Evolutionary conservation across 352 stramenopile species (phyloP), one percentile per base, ranked within the genome.

Genomic region (Phytophthora brassicae): DNA sequence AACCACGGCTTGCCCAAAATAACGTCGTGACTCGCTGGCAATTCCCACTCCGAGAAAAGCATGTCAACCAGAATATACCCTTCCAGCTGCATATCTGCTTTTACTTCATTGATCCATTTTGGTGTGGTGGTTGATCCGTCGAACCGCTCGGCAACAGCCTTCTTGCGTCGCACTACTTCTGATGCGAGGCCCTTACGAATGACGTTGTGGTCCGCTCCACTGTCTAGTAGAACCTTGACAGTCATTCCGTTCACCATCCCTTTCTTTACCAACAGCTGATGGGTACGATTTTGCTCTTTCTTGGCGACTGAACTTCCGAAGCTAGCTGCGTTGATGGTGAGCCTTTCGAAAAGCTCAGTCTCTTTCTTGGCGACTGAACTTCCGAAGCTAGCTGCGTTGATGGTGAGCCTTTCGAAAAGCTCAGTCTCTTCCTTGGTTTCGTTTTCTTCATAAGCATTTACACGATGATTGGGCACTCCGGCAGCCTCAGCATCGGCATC

Each of bases 1-100:
- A 68, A 55, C 23, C 44, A 68, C 3, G 60, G 60, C 43, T 64
- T 63, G 13, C 54, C 54, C 3, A 64, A 56, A 46, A 56, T 60
- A 20, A 56, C 19, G 19, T 64, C 47, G 29, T 62, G 45, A 0
- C 38, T 43, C 0, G 13, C 8, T 13, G 39, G 38, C 7, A 64
- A 13, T 14, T 47, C 22, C 56, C 56, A 64, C n/a, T 64, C 56
- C 28, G 39, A 58, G 8, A 58, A 57, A 6, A 36, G 1, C 38
- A 64, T 58, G 16, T 12, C 48, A 29, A 19, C 4, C 6, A 49
- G 35, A 6, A 50, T 4, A 49, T n/a, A 50, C 13, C 46, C 55
- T 13, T 51, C 45, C 3, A 56, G 43, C 5, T 12, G n/a, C 0
- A 64, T 56, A 45, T 50, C 35, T 1, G 35, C 17, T 6, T 64